Conservation (phyloP, 2,329 filamentous ascomycete genomes). For the Elsinoe perseae region DNA sequence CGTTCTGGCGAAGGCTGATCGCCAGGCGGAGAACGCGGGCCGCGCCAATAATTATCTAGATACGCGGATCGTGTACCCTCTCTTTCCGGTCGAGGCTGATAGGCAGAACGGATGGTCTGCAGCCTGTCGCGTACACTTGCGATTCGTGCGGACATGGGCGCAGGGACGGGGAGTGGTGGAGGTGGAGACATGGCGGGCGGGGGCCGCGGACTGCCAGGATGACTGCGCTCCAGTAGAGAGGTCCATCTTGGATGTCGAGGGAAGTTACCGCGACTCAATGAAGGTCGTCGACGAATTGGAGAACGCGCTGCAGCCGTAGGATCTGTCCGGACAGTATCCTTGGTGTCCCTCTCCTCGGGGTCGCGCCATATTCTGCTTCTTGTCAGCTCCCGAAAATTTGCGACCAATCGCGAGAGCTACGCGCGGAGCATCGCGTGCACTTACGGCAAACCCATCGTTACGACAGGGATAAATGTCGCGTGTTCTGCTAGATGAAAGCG, state of each 20-base stretch:
- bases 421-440: conserved; percentile 8
- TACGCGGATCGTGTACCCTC: background rate
- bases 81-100: background rate
- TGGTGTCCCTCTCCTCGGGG: conserved; percentile 39
- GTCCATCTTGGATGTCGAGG: conserved; percentile 17
- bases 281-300: conserved; percentile 45
- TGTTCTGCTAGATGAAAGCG: conserved; percentile 16
- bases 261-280: conserved; percentile 24
- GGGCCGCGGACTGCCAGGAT: conserved; percentile 10
- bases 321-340: conserved; percentile 44
- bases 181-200: conserved; percentile 29
- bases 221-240: background rate
- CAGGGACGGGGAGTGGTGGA: conserved; percentile 24
- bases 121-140: background rate
- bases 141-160: background rate
- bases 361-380: conserved; percentile 47
- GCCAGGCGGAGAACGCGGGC: background rate
- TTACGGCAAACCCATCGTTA: conserved; percentile 15
- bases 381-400: conserved; percentile 10
- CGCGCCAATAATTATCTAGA: background rate
- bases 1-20: background rate
- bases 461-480: background rate
- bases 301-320: conserved; percentile 47
- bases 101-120: background rate
- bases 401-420: conserved; percentile 12